phyloP scores from a whole-genome alignment of 306 rosid genomes.

The Datisca glomerata region DNA sequence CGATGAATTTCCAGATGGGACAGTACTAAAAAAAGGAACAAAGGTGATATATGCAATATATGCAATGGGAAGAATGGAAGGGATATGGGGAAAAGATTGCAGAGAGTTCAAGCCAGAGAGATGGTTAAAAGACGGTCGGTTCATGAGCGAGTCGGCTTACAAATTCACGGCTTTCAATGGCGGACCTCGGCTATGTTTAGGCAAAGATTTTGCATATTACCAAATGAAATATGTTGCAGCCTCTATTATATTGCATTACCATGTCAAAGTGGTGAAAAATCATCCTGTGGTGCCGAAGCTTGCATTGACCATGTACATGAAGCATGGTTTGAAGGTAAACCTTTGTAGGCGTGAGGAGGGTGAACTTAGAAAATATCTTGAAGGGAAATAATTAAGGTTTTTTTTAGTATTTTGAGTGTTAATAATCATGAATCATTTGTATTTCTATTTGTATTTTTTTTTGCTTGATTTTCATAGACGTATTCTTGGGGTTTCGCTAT shows the following conservation, averaged over 20 bases:
- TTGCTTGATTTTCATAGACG: too few relatives aligned
- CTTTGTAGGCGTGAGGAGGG: slow-evolving; percentile 24
- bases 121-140: slow-evolving; percentile 63
- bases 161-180: slow-evolving; percentile 87
- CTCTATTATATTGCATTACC: slow-evolving; percentile 47
- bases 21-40: slow-evolving; percentile 59
- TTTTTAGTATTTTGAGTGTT: background rate
- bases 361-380: slow-evolving; percentile 22
- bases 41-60: slow-evolving; percentile 72
- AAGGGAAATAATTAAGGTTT: background rate
- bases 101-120: slow-evolving; percentile 69
- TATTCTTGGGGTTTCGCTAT: background rate
- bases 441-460: background rate
- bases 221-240: slow-evolving; percentile 88
- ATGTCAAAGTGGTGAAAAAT: slow-evolving; percentile 35
- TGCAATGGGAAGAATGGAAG: slow-evolving; percentile 83
- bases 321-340: slow-evolving; percentile 56
- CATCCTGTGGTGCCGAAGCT: slow-evolving; percentile 70
- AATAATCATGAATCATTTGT: background rate
- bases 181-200: slow-evolving; percentile 85
- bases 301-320: slow-evolving; percentile 79
- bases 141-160: slow-evolving; percentile 76
- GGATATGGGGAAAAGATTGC: slow-evolving; percentile 77
- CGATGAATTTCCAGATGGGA: slow-evolving; percentile 69
- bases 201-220: slow-evolving; percentile 82